phyloP scores from a whole-genome alignment of 2,329 filamentous ascomycete species.

The Fusarium miscanthi region DNA sequence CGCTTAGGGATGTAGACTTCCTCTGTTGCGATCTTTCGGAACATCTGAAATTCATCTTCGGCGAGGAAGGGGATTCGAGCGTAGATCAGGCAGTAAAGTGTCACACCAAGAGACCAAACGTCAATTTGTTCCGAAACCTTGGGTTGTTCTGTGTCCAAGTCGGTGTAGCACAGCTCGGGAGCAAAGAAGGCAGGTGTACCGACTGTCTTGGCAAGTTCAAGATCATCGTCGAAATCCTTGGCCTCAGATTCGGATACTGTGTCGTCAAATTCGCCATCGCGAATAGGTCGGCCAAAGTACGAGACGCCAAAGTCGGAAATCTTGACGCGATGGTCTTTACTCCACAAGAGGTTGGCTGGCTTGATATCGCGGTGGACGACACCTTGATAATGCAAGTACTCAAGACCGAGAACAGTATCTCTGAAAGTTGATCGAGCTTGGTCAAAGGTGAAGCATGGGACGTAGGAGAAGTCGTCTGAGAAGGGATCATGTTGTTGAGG shows the following conservation, averaged over 20 bases:
- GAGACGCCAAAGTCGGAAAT: constrained; percentile 99
- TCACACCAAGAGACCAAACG: constrained; percentile 96
- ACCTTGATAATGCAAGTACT: constrained; percentile 91
- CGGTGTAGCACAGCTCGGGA: constrained; percentile 93
- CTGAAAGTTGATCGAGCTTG: constrained; percentile 87
- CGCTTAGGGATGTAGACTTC: constrained; percentile 89
- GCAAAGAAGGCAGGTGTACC: constrained; percentile 98
- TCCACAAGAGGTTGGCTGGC: constrained; percentile 90
- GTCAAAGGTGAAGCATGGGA: constrained; percentile 89
- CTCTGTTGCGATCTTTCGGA: constrained; percentile 89
- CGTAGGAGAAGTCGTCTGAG: constrained; percentile 90
- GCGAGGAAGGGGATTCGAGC: constrained; percentile 94
- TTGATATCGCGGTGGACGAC: constrained; percentile 89
- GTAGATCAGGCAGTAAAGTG: constrained; percentile 93
- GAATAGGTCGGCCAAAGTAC: constrained; percentile 89
- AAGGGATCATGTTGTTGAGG: constrained; percentile 71
- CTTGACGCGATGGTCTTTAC: constrained; percentile 86
- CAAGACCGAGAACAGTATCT: constrained; percentile 90
- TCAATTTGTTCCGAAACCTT: constrained; percentile 94
- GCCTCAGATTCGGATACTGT: constrained; percentile 83
- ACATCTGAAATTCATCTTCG: constrained; percentile 91
- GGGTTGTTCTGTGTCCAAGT: constrained; percentile 74
- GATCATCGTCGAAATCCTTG: constrained; percentile 88
- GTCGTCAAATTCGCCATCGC: constrained; percentile 83
- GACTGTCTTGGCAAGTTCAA: constrained; percentile 97